Conservation (phyloP, 2,329 filamentous ascomycete genomes). For the Diaporthe sp. region DNA sequence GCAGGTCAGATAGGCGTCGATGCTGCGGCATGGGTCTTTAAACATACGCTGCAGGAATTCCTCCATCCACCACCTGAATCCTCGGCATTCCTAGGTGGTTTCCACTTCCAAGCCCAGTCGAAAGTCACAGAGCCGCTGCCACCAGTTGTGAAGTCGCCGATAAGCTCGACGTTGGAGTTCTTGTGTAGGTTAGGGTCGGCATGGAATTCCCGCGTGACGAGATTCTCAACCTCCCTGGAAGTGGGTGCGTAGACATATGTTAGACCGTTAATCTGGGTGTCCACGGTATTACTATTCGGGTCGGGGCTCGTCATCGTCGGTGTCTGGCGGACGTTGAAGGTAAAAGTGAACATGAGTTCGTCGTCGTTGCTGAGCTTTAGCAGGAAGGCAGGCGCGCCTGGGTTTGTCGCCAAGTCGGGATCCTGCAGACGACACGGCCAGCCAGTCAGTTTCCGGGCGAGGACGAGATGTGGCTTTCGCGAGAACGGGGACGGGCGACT, state of each 20-base stretch:
- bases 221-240: slow-evolving; percentile 88
- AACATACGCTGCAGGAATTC: slow-evolving; percentile 87
- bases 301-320: slow-evolving; percentile 54
- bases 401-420: slow-evolving; percentile 71
- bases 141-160: slow-evolving; percentile 90
- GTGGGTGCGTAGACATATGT: slow-evolving; percentile 94
- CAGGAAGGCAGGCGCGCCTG: slow-evolving; percentile 78
- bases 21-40: background rate
- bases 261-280: slow-evolving; percentile 87
- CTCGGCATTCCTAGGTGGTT: slow-evolving; percentile 84
- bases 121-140: slow-evolving; percentile 90
- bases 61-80: slow-evolving; percentile 94
- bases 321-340: slow-evolving; percentile 78
- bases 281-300: slow-evolving; percentile 66
- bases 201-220: slow-evolving; percentile 95
- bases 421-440: slow-evolving; percentile 70
- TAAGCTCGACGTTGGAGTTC: slow-evolving; percentile 93
- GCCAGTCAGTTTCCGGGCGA: slow-evolving; percentile 30
- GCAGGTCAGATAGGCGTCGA: slow-evolving; percentile 46
- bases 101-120: slow-evolving; percentile 98
- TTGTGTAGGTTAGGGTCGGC: slow-evolving; percentile 98
- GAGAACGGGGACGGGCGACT: background rate
- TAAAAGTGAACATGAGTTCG: slow-evolving; percentile 93
- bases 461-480: background rate
- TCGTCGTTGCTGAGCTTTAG: slow-evolving; percentile 91